These are phyloP conservation scores for Candida tetrigidarum DNA, from an alignment of 1,139 yeast species.

Conservation along the genomic window DNA sequence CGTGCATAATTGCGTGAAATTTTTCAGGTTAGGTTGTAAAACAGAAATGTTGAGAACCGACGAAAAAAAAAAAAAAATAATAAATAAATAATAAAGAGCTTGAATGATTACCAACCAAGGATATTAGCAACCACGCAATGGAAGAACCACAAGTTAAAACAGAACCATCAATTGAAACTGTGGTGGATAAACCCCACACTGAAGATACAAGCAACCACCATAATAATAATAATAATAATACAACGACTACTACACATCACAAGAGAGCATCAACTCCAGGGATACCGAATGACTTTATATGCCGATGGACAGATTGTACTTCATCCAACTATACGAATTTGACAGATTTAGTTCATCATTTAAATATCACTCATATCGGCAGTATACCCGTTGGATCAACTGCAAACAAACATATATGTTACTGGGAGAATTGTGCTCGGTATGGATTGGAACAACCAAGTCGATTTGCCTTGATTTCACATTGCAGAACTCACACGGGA, in stretches of 20 bases:
- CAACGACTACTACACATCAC: too few species aligned
- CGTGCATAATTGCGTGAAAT: too few species aligned
- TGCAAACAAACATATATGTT: conserved; percentile 52
- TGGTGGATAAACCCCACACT: background rate
- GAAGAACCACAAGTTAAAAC: conserved; percentile 6
- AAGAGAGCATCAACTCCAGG: conserved; percentile 2
- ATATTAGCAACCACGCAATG: background rate
- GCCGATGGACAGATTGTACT: conserved; percentile 42
- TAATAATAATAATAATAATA: too few species aligned
- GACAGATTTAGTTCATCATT: conserved; percentile 36
- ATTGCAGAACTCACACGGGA: conserved; percentile 68
- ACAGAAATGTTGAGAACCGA: background rate
- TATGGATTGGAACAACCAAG: conserved; percentile 61
- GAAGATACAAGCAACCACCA: background rate
- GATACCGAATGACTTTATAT: conserved; percentile 20
- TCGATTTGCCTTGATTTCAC: conserved; percentile 62
- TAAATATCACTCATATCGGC: conserved; percentile 33
- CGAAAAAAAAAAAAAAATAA: background rate
- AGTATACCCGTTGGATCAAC: conserved; percentile 19
- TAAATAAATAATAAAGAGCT: background rate
- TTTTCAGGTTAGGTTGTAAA: background rate
- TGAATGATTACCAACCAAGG: background rate
- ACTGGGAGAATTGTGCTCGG: conserved; percentile 64
- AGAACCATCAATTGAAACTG: background rate
- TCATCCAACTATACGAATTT: conserved; percentile 23